Evolutionary conservation across 1,284 basidiomycete species (phyloP), one percentile per base, ranked within the genome.

Genomic region (Waitea zeae): DNA sequence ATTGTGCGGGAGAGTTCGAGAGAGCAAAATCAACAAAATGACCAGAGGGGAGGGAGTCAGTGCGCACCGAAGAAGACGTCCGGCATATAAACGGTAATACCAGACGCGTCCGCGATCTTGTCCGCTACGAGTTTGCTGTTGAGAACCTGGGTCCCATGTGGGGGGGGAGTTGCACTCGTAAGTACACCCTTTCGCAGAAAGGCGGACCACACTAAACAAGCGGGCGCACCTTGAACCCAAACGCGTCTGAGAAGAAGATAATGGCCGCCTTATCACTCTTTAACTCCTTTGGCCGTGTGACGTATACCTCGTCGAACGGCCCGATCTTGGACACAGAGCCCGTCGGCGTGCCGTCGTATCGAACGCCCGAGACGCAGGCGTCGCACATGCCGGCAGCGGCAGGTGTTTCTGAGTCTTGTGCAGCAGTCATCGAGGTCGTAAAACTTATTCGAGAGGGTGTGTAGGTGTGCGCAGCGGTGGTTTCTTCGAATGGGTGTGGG

Each of bases 61-160:
- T 15, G 18, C 30, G 24, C 29, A 63, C 65, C 65, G 36, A 52
- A 45, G 40, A 67, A 70, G 22, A 61, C 38, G 46, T 71, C 65
- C 4, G 70, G 70, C 13, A 76, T 63, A 60, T 70, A 77, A 17
- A 79, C 73, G 39, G 74, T 66, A 36, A 74, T 62, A 3, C 57
- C 56, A 17, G 76, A 50, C 3, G 54, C 43, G 34, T 64, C 55
- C 4, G 74, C 62, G 18, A 75, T 51, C 15, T 54, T 49, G 47
- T 80, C 77, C 0, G 77, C 74, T 4, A 80, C 55, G 36, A 81
- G 56, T 46, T 73, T 77, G 44, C 57, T 57, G 47, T 77, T 79
- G 30, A 60, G 59, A 14, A 75, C 45, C 17, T 26, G n/a, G 7
- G n/a, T 26, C 9, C 24, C n/a, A n/a, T 9, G 24, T 7, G 24